Evolutionary conservation across 495 filamentous ascomycete genomes (phyloP), one percentile per base, ranked within the genome.

Genomic region (Cercophora scortea): DNA sequence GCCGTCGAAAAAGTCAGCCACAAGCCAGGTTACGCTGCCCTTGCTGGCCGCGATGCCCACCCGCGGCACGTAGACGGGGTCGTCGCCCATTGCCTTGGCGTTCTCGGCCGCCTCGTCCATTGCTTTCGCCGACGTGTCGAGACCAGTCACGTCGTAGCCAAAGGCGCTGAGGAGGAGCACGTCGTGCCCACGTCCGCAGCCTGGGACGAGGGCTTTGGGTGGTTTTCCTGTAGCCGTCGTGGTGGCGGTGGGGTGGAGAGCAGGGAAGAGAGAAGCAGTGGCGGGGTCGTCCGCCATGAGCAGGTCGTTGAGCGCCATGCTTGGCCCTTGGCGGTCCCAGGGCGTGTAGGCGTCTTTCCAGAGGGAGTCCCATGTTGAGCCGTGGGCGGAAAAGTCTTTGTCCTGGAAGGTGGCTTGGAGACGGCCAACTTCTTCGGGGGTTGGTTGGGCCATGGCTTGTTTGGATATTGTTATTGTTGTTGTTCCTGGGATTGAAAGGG

Each of bases 111-210:
- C 67, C 34, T 80, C 69, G 7, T 85, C 53, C 7, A 86, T 86
- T 25, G 66, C 68, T 4, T 65, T 52, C 32, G 15, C 49, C 15
- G 83, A 85, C 45, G 78, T 76, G 53, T 92, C 89, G 8, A 94
- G 69, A 0, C 89, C 89, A 54, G 80, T 84, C 0, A 80, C 80
- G 64, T 91, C 82, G 64, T 84, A 90, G 0, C 87, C 88, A 53
- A 81, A 78, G 42, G 80, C 76, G 35, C 79, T 76, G n/a, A 90
- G 73, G 39, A 90, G 70, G 33, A 88, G 69, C 6, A 87, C 83
- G 67, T 90, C 87, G 60, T 89, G 80, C 3, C 87, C 89, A 40
- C 81, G 74, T 2, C 88, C 89, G 63, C 89, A 93, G 6, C 89
- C 89, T 0, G 83, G 81, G 8, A 88, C 79, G 9, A 87, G 62